These are phyloP conservation scores for Chlorella ohadii DNA, from an alignment of 139 green algal genomes.

Conservation along the genomic window DNA sequence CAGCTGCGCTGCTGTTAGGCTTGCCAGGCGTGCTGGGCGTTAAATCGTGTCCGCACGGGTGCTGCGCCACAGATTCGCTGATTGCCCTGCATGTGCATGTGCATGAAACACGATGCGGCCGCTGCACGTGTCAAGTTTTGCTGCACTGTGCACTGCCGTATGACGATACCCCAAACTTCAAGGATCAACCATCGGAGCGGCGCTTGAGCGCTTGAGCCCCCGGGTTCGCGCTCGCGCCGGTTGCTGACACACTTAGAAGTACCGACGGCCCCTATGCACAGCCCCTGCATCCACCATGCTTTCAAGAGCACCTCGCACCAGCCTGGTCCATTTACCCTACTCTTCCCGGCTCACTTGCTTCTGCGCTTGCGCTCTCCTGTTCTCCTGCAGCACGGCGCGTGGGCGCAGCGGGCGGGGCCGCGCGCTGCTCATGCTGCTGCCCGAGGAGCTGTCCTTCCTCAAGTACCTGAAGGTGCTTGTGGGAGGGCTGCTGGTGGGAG, in stretches of 20 bases:
- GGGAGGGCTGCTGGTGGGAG: no score
- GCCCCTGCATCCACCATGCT: background rate
- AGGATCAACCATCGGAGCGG: slow-evolving; percentile 13
- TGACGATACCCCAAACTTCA: slow-evolving; percentile 7
- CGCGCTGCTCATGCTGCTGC: slow-evolving; percentile 96
- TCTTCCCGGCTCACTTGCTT: background rate
- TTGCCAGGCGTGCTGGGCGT: no score
- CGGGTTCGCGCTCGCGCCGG: background rate
- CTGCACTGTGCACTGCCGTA: background rate
- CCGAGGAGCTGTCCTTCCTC: slow-evolving; percentile 95
- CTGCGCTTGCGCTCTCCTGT: background rate
- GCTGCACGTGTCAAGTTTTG: no score
- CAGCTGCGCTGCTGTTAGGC: no score
- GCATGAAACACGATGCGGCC: no score
- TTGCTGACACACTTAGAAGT: background rate
- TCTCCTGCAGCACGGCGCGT: slow-evolving; percentile 80
- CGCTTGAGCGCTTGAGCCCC: background rate
- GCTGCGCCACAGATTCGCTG: no score
- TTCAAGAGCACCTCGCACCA: no score
- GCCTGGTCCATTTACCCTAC: no score
- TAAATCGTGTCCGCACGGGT: no score
- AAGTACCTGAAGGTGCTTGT: slow-evolving; percentile 85
- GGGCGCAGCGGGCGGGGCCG: slow-evolving; percentile 84
- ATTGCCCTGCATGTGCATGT: background rate
- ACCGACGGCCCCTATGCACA: background rate